Conservation (phyloP, 2,329 filamentous ascomycete species). For the Colletotrichum simmondsii region DNA sequence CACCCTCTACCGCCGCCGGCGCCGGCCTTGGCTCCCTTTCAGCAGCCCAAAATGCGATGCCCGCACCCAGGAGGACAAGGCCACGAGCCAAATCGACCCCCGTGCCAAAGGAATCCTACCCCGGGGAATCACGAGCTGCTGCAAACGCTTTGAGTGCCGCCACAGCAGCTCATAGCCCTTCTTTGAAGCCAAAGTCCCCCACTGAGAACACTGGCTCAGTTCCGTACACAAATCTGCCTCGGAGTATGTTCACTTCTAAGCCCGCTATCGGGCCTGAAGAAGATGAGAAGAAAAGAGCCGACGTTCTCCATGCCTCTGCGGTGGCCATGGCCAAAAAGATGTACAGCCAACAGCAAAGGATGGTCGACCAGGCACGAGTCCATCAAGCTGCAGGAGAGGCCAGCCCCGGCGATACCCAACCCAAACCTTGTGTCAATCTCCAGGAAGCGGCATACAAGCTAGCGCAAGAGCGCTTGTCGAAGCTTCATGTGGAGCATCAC, state of each 20-base stretch:
- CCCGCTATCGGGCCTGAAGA: slow-evolving; percentile 78
- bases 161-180: slow-evolving; percentile 70
- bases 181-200: slow-evolving; percentile 54
- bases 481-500: slow-evolving; percentile 77
- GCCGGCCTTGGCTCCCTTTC: slow-evolving; percentile 67
- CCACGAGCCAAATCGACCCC: slow-evolving; percentile 75
- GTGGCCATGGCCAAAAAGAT: slow-evolving; percentile 91
- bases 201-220: slow-evolving; percentile 73
- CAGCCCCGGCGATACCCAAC: slow-evolving; percentile 50
- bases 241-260: slow-evolving; percentile 81
- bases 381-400: slow-evolving; percentile 46
- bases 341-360: slow-evolving; percentile 77
- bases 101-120: slow-evolving; percentile 57
- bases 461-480: slow-evolving; percentile 84
- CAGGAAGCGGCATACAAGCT: slow-evolving; percentile 90
- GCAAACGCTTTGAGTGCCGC: slow-evolving; percentile 80
- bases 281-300: slow-evolving; percentile 78
- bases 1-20: slow-evolving; percentile 41
- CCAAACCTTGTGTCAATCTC: slow-evolving; percentile 71
- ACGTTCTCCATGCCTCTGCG: slow-evolving; percentile 82
- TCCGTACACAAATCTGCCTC: slow-evolving; percentile 73
- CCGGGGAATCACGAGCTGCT: slow-evolving; percentile 69
- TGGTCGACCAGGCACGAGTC: slow-evolving; percentile 60
- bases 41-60: slow-evolving; percentile 83
- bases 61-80: slow-evolving; percentile 56